Evolutionary conservation across 2,329 filamentous ascomycete species (phyloP), one percentile per base, ranked within the genome.

Genomic region (Kalmusia sp.): DNA sequence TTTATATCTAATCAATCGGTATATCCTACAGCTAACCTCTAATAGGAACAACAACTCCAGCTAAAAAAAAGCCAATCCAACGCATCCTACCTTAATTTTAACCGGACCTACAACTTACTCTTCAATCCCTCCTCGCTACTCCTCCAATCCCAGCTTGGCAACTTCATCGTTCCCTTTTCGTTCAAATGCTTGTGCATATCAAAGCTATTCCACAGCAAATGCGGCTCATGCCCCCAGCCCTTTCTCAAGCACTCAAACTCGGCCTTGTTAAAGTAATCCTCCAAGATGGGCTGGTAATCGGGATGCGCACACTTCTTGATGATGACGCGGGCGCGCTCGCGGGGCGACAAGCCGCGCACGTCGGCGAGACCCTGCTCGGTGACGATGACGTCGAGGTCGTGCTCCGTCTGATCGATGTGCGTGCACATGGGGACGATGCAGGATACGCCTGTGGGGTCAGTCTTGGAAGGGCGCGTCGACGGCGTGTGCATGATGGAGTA

Each of bases 341-440:
- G 84, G 1, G 92, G 92, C 59, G 85, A 87, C 61, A 96, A 80
- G 46, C 92, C 92, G 35, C 91, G 85, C 1, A 96, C 92, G 68
- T 96, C 92, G 24, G 92, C 92, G 21, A 96, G 84, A 52, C 92
- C 92, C 72, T 86, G 84, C 70, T 87, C 84, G 0, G 84, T 87
- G n/a, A 96, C 92, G 39, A 96, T 77, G n/a, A 96, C 87, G 65
- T 96, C 92, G 33, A 96, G 83, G 72, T 96, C 92, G 76, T 96
- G 92, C 79, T 96, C 92, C 0, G 92, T 96, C 82, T 96, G 92
- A 76, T 96, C 92, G 62, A 96, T 82, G 77, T 96, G 92, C 3
- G 91, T 96, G 78, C 88, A 92, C 89, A 96, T 93, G 54, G 92
- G 92, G n/a, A 96, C 91, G 66, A 96, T 96, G 78, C 91, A 95